These are phyloP conservation scores for Panaeolus cyanescens DNA, from an alignment of 768 basidiomycete genomes.

Conservation along the genomic window DNA sequence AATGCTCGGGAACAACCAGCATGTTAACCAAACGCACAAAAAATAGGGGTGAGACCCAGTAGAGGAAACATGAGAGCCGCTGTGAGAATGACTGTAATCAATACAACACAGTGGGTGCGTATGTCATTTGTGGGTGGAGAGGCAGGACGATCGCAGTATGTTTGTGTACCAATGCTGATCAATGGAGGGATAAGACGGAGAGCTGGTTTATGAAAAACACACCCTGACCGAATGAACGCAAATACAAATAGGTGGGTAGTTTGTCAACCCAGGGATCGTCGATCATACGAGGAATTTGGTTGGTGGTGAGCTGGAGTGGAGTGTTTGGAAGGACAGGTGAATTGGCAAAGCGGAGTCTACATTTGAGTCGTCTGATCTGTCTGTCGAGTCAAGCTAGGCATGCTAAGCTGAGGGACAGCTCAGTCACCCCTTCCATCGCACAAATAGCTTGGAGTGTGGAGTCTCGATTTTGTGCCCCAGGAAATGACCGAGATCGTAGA, in stretches of 20 bases:
- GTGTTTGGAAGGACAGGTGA: neutral
- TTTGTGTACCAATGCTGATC: neutral
- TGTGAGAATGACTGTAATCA: neutral
- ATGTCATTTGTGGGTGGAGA: neutral
- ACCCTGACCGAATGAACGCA: neutral
- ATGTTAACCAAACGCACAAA: neutral
- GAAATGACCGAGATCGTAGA: neutral
- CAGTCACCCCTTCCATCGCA: neutral
- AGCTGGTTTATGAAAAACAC: neutral
- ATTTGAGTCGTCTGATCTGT: neutral
- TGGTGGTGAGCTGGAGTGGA: neutral
- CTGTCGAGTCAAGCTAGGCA: neutral
- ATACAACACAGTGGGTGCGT: neutral
- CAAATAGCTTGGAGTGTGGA: constrained; percentile 1
- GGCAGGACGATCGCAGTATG: neutral
- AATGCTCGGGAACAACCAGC: neutral
- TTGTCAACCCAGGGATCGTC: neutral
- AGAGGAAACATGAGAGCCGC: neutral
- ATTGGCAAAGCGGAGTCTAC: neutral
- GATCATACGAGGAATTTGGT: neutral
- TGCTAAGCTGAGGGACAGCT: neutral
- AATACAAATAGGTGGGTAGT: neutral
- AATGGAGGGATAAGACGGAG: neutral
- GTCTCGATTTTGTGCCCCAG: constrained; percentile 1
- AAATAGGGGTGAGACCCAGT: neutral